phyloP scores from a whole-genome alignment of 2,329 filamentous ascomycete genomes.

The Pestalotiopsis sp. region DNA sequence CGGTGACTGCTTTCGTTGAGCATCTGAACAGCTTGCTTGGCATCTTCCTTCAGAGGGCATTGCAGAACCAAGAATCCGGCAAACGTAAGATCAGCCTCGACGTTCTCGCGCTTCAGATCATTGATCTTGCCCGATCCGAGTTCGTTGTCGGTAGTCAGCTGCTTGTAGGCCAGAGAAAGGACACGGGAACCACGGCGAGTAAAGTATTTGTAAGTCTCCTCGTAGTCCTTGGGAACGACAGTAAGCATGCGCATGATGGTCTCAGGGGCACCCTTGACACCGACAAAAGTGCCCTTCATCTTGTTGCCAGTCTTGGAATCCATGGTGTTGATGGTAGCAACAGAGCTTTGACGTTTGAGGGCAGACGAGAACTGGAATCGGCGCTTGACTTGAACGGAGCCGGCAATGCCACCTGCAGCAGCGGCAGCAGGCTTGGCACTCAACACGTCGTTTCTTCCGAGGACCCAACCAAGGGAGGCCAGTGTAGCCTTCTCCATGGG shows the following conservation, averaged over 20 bases:
- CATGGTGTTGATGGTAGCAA: constrained; percentile 77
- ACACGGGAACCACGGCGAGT: constrained; percentile 95
- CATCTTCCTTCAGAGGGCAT: constrained; percentile 95
- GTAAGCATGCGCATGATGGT: constrained; percentile 94
- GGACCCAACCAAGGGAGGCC: constrained; percentile 82
- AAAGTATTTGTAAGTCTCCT: constrained; percentile 98
- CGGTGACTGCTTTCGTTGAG: constrained; percentile 98
- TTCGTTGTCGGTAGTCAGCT: constrained; percentile 79
- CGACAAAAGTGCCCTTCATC: constrained; percentile 84
- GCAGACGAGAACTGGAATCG: constrained; percentile 98
- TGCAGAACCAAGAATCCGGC: constrained; percentile 95
- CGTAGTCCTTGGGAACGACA: constrained; percentile 81
- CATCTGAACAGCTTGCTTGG: constrained; percentile 91
- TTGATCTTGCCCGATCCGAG: constrained; percentile 85
- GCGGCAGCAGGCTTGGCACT: constrained; percentile 62
- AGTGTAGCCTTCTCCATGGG: constrained; percentile 99
- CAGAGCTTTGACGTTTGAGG: constrained; percentile 92
- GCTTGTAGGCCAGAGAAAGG: constrained; percentile 91
- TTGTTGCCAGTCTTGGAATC: constrained; percentile 75
- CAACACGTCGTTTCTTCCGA: constrained; percentile 87
- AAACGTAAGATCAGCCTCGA: constrained; percentile 83
- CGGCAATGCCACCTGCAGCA: constrained; percentile 54
- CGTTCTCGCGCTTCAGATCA: constrained; percentile 88
- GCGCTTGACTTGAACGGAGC: constrained; percentile 90
- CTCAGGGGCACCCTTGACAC: constrained; percentile 95